These are phyloP conservation scores for Solanum gracilifrons DNA, from an alignment of 257 asterid genomes.

Conservation along the genomic window DNA sequence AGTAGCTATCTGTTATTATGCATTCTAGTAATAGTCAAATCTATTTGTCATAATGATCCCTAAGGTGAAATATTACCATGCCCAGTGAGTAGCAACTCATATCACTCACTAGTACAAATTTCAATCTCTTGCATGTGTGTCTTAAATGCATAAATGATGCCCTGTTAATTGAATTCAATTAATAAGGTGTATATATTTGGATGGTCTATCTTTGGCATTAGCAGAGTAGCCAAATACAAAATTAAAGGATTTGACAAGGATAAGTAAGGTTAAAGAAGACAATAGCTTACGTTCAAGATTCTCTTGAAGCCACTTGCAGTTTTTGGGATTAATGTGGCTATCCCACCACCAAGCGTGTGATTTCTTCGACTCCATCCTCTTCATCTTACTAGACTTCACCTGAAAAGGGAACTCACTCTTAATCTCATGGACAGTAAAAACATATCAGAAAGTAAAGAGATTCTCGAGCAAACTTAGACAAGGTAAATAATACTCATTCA, in stretches of 20 bases:
- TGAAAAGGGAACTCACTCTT: conserved; percentile 5
- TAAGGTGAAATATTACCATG: neutral
- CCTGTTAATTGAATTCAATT: neutral
- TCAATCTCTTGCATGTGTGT: neutral
- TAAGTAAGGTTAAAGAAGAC: neutral
- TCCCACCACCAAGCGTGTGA: conserved; percentile 95
- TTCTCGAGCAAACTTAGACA: neutral
- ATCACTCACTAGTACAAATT: neutral
- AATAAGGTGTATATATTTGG: neutral
- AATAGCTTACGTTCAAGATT: conserved; percentile 57
- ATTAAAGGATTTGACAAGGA: neutral
- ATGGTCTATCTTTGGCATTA: neutral
- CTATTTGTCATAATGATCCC: neutral
- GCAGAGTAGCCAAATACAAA: neutral
- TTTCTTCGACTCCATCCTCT: conserved; percentile 48
- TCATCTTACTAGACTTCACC: conserved; percentile 44
- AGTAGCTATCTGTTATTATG: neutral
- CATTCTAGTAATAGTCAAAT: neutral
- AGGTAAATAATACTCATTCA: neutral
- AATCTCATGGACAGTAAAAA: neutral
- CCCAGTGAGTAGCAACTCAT: neutral
- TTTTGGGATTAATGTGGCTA: conserved; percentile 79
- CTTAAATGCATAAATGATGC: neutral
- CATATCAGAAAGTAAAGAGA: neutral
- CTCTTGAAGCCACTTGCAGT: conserved; percentile 82